Base-by-base conservation (phyloP, 2,329 filamentous ascomycete species). In the Epichloe amarillans region DNA sequence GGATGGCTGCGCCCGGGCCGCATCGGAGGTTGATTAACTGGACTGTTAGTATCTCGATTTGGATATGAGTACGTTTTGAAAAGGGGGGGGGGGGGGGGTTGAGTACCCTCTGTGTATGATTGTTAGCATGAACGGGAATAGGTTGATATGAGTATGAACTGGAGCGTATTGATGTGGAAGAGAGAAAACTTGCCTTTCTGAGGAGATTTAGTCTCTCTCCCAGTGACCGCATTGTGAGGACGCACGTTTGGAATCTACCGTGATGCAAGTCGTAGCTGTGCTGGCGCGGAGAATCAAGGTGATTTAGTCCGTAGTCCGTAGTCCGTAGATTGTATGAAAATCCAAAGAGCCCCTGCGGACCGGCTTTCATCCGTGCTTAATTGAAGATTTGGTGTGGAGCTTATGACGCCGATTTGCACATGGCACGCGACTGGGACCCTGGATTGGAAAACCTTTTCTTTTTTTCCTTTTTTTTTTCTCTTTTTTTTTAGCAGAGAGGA, bases 1-100 rank as follows among this genome's bases (percentile, higher is more conserved):
- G 75, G 57, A 88, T 72, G 19, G 87, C 84, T 42, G 93, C 89
- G 51, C 91, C 93, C 33, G 86, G 83, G 53, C 91, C 93, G 64
- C 85, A 75, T 64, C 84, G 82, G 67, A 97, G 74, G 62, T 75
- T 72, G 56, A 93, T 75, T 48, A 94, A 72, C 85, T 93, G 65
- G 56, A 64, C 49, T 61, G 60, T 53, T 55, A 51, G 50, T 53
- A 50, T 50, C 55, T 44, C 46, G 19, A 53, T 57, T 50, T 19
- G 47, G 26, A 30, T 4, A 3, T 11, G 26, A 30, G 3, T 3
- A 8, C 8, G 7, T 54, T 52, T 21, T 21, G 19, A 3, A 21
- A 21, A 19, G 17, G 17, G 17, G 17, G 17, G 21, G 21, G 51
- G 45, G n/a, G 53, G 54, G 45, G 46, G 45, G 49, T 35, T 1